Evolutionary conservation across 768 basidiomycete species (phyloP), one percentile per base, ranked within the genome.

Genomic region (Serendipita vermifera): DNA sequence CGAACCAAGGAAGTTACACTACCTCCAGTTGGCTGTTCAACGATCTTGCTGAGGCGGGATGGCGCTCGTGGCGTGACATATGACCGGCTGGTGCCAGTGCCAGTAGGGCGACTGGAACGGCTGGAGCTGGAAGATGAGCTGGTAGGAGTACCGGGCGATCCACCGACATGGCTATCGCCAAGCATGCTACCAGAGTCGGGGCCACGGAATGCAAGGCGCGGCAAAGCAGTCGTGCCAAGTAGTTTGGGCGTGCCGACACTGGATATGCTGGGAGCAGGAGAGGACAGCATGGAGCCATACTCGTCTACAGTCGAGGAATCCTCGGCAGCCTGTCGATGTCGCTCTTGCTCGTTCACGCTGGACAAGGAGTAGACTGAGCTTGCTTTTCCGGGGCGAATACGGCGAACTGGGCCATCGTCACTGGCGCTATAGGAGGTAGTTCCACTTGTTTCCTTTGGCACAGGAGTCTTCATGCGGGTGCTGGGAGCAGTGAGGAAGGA

Each of bases 171-270:
- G 5, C 79, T 79, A 59, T 80, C 78, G 1, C 78, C 77, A 5
- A 80, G 67, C 55, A 77, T 73, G 1, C 82, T 82, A 1, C 74
- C 74, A 13, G 79, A 77, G 17, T 75, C 72, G 6, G 77, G 73
- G 9, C 77, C 68, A 5, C 77, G 68, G 54, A 74, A 76, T 0
- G 78, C 77, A 31, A 79, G n/a, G n/a, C 35, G 35, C 9, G 35
- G 35, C 35, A 36, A 36, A 9, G 9, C 35, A 36, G 41, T 13
- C 7, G 55, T 29, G 17, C 31, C 31, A 14, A 27, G 35, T 2
- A 53, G 36, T 32, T 36, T 36, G 9, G 35, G 35, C 35, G 35
- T 36, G 9, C 35, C 35, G 35, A 36, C n/a, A n/a, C 35, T 36
- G 9, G 35, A 36, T n/a, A 36, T n/a, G 35, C 35, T 36, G 9